These are phyloP conservation scores for Kalanchoe fedtschenkoi DNA, from an alignment of 164 flowering plant species.

Conservation along the genomic window DNA sequence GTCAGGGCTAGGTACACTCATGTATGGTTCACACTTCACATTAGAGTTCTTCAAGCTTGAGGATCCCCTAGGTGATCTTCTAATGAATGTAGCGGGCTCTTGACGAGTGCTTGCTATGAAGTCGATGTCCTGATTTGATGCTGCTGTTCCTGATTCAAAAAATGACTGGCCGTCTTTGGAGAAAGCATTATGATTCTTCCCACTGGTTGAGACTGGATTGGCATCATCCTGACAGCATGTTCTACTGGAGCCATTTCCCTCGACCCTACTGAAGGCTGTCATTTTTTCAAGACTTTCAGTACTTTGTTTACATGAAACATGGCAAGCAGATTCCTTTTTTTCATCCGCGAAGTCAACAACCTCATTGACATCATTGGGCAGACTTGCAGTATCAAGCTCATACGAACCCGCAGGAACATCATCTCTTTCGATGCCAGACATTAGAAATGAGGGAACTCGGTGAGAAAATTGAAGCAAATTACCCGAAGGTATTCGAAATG, in stretches of 20 bases:
- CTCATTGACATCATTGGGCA: constrained; percentile 18
- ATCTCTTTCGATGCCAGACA: constrained; percentile 38
- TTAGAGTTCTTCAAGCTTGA: constrained; percentile 8
- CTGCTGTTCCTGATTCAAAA: background rate
- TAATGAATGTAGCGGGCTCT: constrained; percentile 7
- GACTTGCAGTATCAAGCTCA: constrained; percentile 54
- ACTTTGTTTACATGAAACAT: constrained; percentile 1
- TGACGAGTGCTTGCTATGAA: constrained; percentile 6
- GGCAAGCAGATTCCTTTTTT: background rate
- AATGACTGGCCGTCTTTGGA: background rate
- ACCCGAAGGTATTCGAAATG: constrained; percentile 19
- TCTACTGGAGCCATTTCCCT: background rate
- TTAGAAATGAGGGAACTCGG: constrained; percentile 33
- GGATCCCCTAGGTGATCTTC: constrained; percentile 25
- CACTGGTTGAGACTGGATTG: background rate
- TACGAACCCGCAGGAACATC: constrained; percentile 41
- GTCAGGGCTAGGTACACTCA: background rate
- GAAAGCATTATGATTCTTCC: background rate
- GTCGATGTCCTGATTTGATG: constrained; percentile 5
- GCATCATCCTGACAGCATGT: background rate
- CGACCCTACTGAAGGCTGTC: background rate
- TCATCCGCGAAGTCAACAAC: constrained; percentile 8
- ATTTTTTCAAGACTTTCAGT: constrained; percentile 1
- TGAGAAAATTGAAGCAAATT: constrained; percentile 50
- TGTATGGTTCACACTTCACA: constrained; percentile 3